Percentiles rank a stretch among this genome's conserved stretches.
phyloP scores from a whole-genome alignment of 345 rosid species.

The Moricandia moricandioides region DNA sequence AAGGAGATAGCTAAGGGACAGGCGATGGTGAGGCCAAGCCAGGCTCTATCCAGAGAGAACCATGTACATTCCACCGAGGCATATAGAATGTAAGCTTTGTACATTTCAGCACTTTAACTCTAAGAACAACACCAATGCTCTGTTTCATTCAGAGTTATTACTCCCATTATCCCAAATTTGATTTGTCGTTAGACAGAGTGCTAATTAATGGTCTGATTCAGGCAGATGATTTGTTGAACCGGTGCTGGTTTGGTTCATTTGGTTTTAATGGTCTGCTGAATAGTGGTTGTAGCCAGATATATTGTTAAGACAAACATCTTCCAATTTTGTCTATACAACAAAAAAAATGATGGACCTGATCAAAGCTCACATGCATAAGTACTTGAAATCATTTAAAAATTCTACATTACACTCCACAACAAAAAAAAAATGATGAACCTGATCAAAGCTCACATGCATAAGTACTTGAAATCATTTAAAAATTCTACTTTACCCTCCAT shows the following conservation, averaged over 20 bases:
- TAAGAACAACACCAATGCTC: slow-evolving; percentile 58
- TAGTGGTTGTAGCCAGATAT: slow-evolving; percentile 7
- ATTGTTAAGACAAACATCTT: slow-evolving; percentile 24
- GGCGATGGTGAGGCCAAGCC: too few relatives aligned
- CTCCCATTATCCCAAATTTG: too few relatives aligned
- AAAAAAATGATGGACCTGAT: not conserved
- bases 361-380: not conserved
- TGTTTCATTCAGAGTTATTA: slow-evolving; percentile 21
- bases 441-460: not conserved
- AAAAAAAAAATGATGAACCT: not conserved
- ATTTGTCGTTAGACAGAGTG: too few relatives aligned
- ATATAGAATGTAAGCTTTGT: not conserved
- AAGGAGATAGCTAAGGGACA: too few relatives aligned
- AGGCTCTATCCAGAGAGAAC: too few relatives aligned
- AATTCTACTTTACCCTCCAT: too few relatives aligned
- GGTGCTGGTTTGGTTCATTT: slow-evolving; percentile 15
- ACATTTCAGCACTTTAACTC: slow-evolving; percentile 80
- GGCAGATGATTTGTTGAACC: slow-evolving; percentile 11
- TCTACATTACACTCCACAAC: too few relatives aligned
- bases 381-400: too few relatives aligned
- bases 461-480: too few relatives aligned
- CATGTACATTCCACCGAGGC: too few relatives aligned
- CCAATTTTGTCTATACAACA: not conserved
- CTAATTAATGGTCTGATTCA: slow-evolving; percentile 4
- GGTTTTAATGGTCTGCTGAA: slow-evolving; percentile 10